A percentile compares a stretch with the other conserved stretches of the same genome.
phyloP scores from a whole-genome alignment of 148 eudicot genomes.

The Diospyros kaki region DNA sequence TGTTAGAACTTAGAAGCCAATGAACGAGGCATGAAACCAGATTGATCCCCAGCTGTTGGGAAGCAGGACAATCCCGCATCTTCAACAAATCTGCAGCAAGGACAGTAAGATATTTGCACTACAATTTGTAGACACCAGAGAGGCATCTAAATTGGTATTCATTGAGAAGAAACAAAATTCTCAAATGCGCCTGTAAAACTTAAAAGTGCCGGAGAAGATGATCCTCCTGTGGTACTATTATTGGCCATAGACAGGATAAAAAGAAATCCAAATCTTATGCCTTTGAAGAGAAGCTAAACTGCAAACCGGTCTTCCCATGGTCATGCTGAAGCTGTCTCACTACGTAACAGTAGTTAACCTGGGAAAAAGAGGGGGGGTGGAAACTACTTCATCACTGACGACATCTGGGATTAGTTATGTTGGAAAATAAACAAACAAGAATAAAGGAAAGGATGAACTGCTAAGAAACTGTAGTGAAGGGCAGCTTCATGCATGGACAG shows the following conservation, averaged over 20 bases:
- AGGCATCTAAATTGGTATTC: conserved; percentile 2
- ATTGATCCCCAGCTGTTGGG: neutral
- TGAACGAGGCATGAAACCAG: neutral
- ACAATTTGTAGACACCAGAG: neutral
- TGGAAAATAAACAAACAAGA: neutral
- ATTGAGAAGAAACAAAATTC: neutral
- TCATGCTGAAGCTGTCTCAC: conserved; percentile 69
- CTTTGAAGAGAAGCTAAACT: conserved; percentile 82
- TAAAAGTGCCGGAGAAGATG: neutral
- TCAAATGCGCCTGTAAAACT: conserved; percentile 16
- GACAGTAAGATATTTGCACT: neutral
- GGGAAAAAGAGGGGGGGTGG: conserved; percentile 3
- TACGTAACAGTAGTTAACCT: conserved; percentile 87
- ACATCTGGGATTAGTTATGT: neutral
- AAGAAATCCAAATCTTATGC: conserved; percentile 19
- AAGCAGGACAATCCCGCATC: neutral
- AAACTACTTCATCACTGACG: conserved; percentile 1
- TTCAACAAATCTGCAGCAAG: neutral
- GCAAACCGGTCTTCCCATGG: conserved; percentile 79
- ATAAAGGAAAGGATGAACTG: neutral
- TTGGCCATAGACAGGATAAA: neutral
- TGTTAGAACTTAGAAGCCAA: neutral
- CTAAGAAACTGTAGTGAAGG: neutral
- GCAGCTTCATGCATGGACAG: neutral
- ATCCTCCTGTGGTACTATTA: neutral